Evolutionary conservation across 148 eudicot species (phyloP), one percentile per base, ranked within the genome.

Genomic region (Selenicereus undatus): DNA sequence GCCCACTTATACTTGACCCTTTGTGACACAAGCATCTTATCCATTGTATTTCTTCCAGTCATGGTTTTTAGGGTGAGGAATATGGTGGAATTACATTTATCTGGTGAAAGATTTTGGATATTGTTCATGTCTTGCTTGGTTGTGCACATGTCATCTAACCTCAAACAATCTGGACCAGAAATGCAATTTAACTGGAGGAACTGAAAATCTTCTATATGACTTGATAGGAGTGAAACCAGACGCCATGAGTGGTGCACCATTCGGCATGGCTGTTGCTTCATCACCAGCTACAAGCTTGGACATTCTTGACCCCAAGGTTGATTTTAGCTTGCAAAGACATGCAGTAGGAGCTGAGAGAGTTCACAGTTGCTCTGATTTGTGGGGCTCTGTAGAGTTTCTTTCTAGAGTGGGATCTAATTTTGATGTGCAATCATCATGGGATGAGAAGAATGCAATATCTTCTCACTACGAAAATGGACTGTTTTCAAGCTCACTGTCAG

Each of bases 401-500:
- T 32, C 83, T 43, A 88, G 84, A 71, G 42, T 81, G 24, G 88
- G 85, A 83, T 79, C 86, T 29, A 83, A 81, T 76, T 79, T 60
- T 70, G 76, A 77, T 82, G 71, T 30, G 48, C 88, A 89, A 43
- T 77, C 86, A 8, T 76, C 83, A 62, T 86, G 81, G 82, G 86
- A 92, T 42, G 87, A 84, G 83, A 48, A 78, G 42, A 90, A 84
- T 76, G 60, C 82, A 70, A 72, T 81, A 82, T 87, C 90, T 24
- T 26, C 87, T 81, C 90, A 85, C 45, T 84, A 87, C 60, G 93
- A 94, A 79, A 94, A 89, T 80, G 89, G 97, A 51, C 88, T 92
- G 76, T 92, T 92, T 80, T 92, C 97, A 71, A 92, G 97, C 81
- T 92, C 97, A 69, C 42, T 92, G 83, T 92, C 97, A 17, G 93